Evolutionary conservation across 345 rosid species (phyloP), one percentile per base, ranked within the genome.

Genomic region (Eucalyptus guilfoylei): DNA sequence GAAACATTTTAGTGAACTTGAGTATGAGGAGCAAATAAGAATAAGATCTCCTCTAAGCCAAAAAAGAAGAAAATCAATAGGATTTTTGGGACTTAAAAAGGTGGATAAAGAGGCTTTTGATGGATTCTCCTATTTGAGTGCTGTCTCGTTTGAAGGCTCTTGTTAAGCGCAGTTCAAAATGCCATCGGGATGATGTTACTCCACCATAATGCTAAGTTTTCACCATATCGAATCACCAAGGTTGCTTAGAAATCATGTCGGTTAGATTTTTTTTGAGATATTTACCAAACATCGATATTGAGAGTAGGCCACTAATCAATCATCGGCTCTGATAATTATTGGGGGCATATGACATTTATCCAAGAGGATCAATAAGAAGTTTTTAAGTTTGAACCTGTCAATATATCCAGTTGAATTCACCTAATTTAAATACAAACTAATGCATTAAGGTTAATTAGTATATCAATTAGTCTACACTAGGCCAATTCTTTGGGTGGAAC

Each of bases 311-410:
- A n/a, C n/a, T n/a, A n/a, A n/a, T n/a, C n/a, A n/a, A n/a, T n/a
- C 15, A 6, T 13, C 2, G 69, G 4, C 16, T 28, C 3, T 6
- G 67, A 28, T 58, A 58, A 11, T 60, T 60, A 32, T 60, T 55
- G 30, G 62, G 62, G 26, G 16, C 9, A 30, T 60, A 30, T 4
- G 13, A 12, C 69, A 12, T 28, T 60, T 26, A 60, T 60, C 16
- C 8, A 13, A 11, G 69, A 0, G n/a, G 34, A 62, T 62, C 34
- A 28, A 13, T 30, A 60, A 28, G 23, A 26, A 60, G 69, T 0
- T n/a, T 30, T 14, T 14, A 14, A 62, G 34, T 4, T 0, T 15
- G 9, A 62, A 30, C 4, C 0, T 30, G 4, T 62, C 17, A 30
- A 62, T 30, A 62, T 62, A 62, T 62, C 3, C 37, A 7, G 16